phyloP scores from a whole-genome alignment of 169 alveolate genomes.

The Babesia gibsoni region DNA sequence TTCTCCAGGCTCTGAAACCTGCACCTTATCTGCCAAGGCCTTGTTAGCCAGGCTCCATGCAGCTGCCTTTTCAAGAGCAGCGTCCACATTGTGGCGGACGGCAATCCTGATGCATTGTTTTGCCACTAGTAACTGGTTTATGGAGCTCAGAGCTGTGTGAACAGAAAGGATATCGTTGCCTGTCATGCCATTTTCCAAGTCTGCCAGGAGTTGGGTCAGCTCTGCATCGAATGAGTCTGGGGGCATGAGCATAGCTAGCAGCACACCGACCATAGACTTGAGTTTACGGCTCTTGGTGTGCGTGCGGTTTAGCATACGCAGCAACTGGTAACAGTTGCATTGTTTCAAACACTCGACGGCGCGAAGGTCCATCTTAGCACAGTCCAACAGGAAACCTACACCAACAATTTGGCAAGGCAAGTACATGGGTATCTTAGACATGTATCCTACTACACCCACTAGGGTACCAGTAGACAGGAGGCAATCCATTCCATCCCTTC shows the following conservation, averaged over 20 bases:
- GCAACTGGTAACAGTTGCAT: conserved; percentile 62
- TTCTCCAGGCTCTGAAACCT: conserved; percentile 48
- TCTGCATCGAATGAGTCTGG: conserved; percentile 83
- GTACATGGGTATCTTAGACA: conserved; percentile 82
- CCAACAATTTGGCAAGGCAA: conserved; percentile 82
- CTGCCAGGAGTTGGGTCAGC: conserved; percentile 76
- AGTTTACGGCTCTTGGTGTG: conserved; percentile 81
- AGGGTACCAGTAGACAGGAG: conserved; percentile 73
- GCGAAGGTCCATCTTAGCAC: conserved; percentile 72
- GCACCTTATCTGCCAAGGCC: conserved; percentile 29
- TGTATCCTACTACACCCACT: conserved; percentile 75
- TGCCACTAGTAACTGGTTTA: conserved; percentile 71
- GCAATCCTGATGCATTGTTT: conserved; percentile 73
- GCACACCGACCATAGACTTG: conserved; percentile 81
- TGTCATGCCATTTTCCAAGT: conserved; percentile 68
- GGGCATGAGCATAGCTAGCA: conserved; percentile 86
- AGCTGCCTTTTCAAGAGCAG: conserved; percentile 30
- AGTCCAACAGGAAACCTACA: conserved; percentile 70
- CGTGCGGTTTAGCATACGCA: conserved; percentile 74
- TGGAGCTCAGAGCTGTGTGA: conserved; percentile 63
- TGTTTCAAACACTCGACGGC: conserved; percentile 68
- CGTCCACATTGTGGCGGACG: conserved; percentile 64
- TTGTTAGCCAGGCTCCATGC: conserved; percentile 49
- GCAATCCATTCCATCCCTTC: conserved; percentile 67
- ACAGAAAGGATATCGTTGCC: conserved; percentile 61